These are phyloP conservation scores for Blastobotrys robertii DNA, from an alignment of 805 yeast genomes.

Conservation along the genomic window DNA sequence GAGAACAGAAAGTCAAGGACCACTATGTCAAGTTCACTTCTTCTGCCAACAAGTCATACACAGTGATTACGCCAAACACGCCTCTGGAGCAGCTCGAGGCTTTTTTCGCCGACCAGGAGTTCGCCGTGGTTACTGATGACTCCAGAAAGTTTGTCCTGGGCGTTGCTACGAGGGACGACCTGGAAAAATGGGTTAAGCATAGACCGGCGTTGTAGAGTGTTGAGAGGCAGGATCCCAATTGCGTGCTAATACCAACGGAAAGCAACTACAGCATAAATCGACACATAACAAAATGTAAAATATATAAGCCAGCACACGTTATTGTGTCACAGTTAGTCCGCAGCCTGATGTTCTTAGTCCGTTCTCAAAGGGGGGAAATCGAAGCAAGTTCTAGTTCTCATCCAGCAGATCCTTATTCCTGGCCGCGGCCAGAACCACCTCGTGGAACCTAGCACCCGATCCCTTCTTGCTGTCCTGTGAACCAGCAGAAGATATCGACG, in stretches of 20 bases:
- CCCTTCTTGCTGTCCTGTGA: slow-evolving; percentile 1
- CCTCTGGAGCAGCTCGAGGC: slow-evolving; percentile 44
- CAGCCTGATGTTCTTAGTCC: not conserved
- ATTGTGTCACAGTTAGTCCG: not conserved
- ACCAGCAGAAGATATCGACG: slow-evolving; percentile 3
- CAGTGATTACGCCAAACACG: slow-evolving; percentile 42
- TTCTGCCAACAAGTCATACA: slow-evolving; percentile 24
- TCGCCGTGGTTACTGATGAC: slow-evolving; percentile 49
- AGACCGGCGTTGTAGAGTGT: slow-evolving; percentile 31
- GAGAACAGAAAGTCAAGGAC: slow-evolving; percentile 21
- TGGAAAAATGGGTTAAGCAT: slow-evolving; percentile 33
- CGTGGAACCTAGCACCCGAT: slow-evolving; percentile 37
- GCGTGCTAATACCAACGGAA: too few relatives aligned
- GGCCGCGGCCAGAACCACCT: slow-evolving; percentile 59
- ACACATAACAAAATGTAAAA: not conserved
- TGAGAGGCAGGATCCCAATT: too few relatives aligned
- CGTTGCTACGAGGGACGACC: slow-evolving; percentile 45
- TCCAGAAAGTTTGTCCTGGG: slow-evolving; percentile 46
- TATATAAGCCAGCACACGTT: not conserved
- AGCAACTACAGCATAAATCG: not conserved
- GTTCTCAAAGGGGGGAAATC: not conserved
- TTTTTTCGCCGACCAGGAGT: slow-evolving; percentile 43
- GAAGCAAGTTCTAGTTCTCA: slow-evolving; percentile 3
- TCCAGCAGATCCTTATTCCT: slow-evolving; percentile 40
- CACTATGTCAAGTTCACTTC: slow-evolving; percentile 22